Conservation (phyloP, 306 rosid genomes). For the Malus sylvestris region DNA sequence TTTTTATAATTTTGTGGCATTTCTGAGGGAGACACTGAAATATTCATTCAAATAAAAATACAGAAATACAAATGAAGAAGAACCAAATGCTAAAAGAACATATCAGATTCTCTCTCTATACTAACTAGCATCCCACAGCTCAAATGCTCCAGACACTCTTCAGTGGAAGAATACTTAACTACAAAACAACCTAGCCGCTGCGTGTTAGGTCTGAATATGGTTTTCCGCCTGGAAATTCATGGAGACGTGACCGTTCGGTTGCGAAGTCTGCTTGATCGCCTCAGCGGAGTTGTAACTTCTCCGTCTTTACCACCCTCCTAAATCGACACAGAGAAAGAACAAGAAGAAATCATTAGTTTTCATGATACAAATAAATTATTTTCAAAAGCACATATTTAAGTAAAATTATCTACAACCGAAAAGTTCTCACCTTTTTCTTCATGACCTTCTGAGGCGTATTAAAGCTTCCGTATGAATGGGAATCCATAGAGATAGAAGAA, state of each 20-base stretch:
- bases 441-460: conserved; percentile 14
- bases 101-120: not conserved
- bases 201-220: not conserved
- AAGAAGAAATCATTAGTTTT: too few relatives aligned
- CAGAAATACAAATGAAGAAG: not conserved
- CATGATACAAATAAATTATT: not conserved
- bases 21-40: not conserved
- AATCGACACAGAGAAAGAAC: not conserved
- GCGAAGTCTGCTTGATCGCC: conserved; percentile 46
- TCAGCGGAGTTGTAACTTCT: conserved; percentile 36
- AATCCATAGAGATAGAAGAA: not conserved
- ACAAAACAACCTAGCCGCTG: not conserved
- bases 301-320: conserved; percentile 21
- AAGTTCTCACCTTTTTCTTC: conserved; percentile 24
- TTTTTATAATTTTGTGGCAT: too few relatives aligned
- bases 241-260: conserved; percentile 27
- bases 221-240: not conserved
- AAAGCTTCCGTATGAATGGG: conserved; percentile 25
- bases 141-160: conserved; percentile 6
- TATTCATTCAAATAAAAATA: not conserved
- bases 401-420: not conserved
- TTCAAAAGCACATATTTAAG: not conserved
- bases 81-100: not conserved
- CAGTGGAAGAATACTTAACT: conserved; percentile 2
- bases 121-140: not conserved